These are phyloP conservation scores for Thielaviopsis musarum DNA, from an alignment of 2,329 filamentous ascomycete species.

Conservation along the genomic window DNA sequence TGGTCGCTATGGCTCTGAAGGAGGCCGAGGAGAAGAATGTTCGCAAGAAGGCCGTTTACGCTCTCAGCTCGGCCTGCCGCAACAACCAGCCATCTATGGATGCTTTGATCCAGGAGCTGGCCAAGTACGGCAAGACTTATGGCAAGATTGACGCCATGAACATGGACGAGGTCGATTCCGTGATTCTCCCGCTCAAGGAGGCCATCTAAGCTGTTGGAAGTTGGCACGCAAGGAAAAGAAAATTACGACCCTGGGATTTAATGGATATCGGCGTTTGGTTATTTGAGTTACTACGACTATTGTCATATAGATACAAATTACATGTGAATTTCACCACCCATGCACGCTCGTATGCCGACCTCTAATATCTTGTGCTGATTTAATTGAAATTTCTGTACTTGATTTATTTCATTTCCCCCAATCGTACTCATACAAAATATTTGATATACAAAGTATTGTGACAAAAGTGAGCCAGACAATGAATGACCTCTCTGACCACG, in stretches of 20 bases:
- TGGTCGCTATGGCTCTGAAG: constrained; percentile 48
- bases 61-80: constrained; percentile 67
- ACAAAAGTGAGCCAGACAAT: background rate
- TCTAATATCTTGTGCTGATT: background rate
- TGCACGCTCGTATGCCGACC: background rate
- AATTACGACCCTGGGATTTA: background rate
- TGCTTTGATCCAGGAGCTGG: constrained; percentile 44
- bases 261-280: constrained; percentile 7
- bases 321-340: background rate
- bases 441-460: constrained; percentile 10
- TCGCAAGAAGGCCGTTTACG: constrained; percentile 76
- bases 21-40: constrained; percentile 45
- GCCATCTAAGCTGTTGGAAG: background rate
- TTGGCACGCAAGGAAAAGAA: background rate
- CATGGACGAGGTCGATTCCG: constrained; percentile 69
- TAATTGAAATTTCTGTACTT: background rate
- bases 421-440: constrained; percentile 4
- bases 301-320: background rate
- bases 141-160: constrained; percentile 60
- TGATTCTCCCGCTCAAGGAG: constrained; percentile 45
- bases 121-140: constrained; percentile 36
- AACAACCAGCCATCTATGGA: constrained; percentile 82
- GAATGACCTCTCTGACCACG: background rate
- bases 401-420: background rate
- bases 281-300: constrained; percentile 3